Conservation (phyloP, 1,284 basidiomycete genomes). For the Puccinia horiana region DNA sequence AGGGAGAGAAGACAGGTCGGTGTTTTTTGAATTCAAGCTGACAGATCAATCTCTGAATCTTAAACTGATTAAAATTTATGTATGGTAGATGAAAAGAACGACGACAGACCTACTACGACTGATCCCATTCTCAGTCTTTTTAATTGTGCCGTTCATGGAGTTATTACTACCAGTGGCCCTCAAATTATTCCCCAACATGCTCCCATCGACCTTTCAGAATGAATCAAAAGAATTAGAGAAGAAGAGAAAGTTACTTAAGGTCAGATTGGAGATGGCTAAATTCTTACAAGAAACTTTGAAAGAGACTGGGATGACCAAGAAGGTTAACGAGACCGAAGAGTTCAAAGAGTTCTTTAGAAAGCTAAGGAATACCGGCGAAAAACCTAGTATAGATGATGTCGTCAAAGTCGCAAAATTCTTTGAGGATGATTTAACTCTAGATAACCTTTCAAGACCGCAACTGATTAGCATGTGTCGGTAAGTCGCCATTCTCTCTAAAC, state of each 20-base stretch:
- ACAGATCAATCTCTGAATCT: background rate
- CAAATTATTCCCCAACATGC: slow-evolving; percentile 98
- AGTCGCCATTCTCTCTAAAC: slow-evolving; percentile 33
- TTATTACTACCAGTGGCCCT: slow-evolving; percentile 92
- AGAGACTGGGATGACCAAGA: slow-evolving; percentile 81
- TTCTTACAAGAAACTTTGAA: slow-evolving; percentile 96
- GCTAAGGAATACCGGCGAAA: slow-evolving; percentile 88
- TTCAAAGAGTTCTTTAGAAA: slow-evolving; percentile 99
- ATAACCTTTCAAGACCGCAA: slow-evolving; percentile 95
- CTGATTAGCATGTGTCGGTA: slow-evolving; percentile 88
- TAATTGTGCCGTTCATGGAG: slow-evolving; percentile 98
- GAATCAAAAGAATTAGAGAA: slow-evolving; percentile 87
- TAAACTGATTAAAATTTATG: background rate
- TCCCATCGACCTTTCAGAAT: slow-evolving; percentile 97
- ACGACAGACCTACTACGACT: slow-evolving; percentile 88
- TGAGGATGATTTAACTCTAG: slow-evolving; percentile 94
- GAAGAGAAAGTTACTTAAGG: slow-evolving; percentile 88
- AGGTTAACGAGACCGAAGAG: slow-evolving; percentile 86
- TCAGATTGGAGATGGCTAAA: slow-evolving; percentile 97
- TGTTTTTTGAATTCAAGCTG: slow-evolving; percentile 30
- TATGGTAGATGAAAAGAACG: slow-evolving; percentile 77
- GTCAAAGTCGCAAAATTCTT: slow-evolving; percentile 95
- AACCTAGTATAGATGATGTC: slow-evolving; percentile 81
- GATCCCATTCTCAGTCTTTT: slow-evolving; percentile 90
- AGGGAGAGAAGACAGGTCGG: slow-evolving; percentile 87